A percentile compares a stretch with the other conserved stretches of the same genome.
Conservation (phyloP, 129 eudicot genomes). For the Chrysanthemum makinoi region DNA sequence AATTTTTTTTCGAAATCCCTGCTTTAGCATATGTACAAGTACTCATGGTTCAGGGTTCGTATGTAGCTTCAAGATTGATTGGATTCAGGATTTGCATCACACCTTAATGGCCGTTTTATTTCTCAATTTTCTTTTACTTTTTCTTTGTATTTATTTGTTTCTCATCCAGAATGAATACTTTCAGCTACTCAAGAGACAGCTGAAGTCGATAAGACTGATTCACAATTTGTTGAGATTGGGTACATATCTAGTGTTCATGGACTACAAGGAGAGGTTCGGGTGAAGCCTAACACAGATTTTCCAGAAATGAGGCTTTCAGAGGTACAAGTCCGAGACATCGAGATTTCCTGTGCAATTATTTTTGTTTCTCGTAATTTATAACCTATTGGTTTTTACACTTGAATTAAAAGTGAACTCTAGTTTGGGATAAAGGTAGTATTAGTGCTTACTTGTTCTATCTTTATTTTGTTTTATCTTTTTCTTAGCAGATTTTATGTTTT, state of each 20-base stretch:
- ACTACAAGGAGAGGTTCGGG: constrained; percentile 85
- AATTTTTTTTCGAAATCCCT: no score
- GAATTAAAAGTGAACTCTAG: constrained; percentile 4
- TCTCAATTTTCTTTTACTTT: background rate
- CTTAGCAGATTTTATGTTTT: constrained; percentile 23
- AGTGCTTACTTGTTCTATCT: constrained; percentile 17
- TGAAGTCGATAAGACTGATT: constrained; percentile 40
- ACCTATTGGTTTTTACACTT: no score
- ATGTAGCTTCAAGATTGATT: background rate
- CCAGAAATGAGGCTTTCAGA: constrained; percentile 82
- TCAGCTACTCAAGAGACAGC: constrained; percentile 62
- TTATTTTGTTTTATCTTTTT: constrained; percentile 9
- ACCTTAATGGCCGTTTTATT: background rate
- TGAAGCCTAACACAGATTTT: constrained; percentile 76
- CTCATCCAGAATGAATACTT: constrained; percentile 14
- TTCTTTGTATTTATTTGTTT: background rate
- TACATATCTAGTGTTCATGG: constrained; percentile 83
- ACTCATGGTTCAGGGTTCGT: no score
- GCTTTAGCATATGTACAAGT: no score
- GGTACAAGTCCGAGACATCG: constrained; percentile 39
- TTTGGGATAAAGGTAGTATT: constrained; percentile 2
- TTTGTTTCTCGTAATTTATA: no score
- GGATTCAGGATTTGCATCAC: no score
- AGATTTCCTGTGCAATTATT: background rate
- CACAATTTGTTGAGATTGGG: constrained; percentile 75